A percentile compares a stretch with the other conserved stretches of the same genome.
Conservation (phyloP, 2,329 filamentous ascomycete species). For the Alternaria brassicae region DNA sequence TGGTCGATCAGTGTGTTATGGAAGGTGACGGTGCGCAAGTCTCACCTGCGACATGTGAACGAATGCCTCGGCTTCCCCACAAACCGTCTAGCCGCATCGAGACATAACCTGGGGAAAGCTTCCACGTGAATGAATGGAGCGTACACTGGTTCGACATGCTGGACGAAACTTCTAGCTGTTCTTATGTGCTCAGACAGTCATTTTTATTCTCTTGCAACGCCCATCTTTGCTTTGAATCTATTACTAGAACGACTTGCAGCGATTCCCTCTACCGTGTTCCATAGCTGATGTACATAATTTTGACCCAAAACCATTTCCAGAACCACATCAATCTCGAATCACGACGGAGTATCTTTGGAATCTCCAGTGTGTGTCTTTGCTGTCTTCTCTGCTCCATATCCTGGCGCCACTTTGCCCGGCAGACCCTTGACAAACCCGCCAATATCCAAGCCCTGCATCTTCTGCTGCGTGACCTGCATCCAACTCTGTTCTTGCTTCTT, state of each 20-base stretch:
- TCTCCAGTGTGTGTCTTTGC: slow-evolving; percentile 2
- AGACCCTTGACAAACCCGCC: slow-evolving; percentile 12
- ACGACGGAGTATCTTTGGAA: slow-evolving; percentile 1
- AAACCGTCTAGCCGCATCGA: slow-evolving; percentile 14
- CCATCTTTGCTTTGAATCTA: neutral
- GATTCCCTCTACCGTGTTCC: neutral
- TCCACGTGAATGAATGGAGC: slow-evolving; percentile 9
- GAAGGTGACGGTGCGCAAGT: slow-evolving; percentile 19
- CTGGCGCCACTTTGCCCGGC: slow-evolving; percentile 2
- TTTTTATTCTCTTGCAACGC: neutral
- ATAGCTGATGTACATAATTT: neutral
- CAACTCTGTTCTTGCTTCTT: slow-evolving; percentile 55
- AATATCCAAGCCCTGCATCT: slow-evolving; percentile 44
- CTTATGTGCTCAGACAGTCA: neutral
- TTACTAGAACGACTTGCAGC: neutral
- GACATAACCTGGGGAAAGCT: slow-evolving; percentile 15
- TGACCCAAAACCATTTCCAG: neutral
- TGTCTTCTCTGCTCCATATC: neutral
- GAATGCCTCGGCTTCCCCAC: slow-evolving; percentile 34
- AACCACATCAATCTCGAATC: neutral
- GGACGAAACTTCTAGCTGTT: neutral
- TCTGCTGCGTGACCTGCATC: slow-evolving; percentile 53
- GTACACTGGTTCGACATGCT: neutral
- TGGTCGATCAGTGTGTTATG: slow-evolving; percentile 6
- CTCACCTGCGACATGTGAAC: slow-evolving; percentile 30